A percentile compares a stretch with the other conserved stretches of the same genome.
Conservation (phyloP, 192 early-diverging fungal species). For the Phlyctochytrium bullatum region DNA sequence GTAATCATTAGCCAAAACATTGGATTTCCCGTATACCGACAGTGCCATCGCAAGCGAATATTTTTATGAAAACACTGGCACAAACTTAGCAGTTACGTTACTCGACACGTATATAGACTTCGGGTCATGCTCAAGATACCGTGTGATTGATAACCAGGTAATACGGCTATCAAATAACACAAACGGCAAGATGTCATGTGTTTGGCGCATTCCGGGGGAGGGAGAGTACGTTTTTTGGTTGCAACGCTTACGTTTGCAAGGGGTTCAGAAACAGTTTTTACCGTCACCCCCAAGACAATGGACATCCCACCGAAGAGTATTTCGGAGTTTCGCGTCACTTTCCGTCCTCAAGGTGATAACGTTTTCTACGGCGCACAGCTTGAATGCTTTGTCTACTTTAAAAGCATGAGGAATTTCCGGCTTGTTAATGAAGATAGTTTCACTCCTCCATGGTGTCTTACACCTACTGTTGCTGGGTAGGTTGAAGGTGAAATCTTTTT, state of each 20-base stretch:
- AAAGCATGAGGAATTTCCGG: constrained; percentile 58
- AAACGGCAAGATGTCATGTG: constrained; percentile 55
- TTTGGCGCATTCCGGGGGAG: constrained; percentile 50
- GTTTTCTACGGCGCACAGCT: constrained; percentile 52
- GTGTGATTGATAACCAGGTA: constrained; percentile 45
- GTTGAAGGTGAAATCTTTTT: constrained; percentile 6
- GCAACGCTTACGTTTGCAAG: neutral
- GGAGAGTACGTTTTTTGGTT: constrained; percentile 18
- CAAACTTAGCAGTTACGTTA: constrained; percentile 36
- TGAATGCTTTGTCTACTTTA: constrained; percentile 60
- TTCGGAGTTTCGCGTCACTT: constrained; percentile 47
- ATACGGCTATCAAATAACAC: constrained; percentile 53
- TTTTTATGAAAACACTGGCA: constrained; percentile 49
- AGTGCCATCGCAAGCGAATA: constrained; percentile 40
- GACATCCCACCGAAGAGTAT: constrained; percentile 47
- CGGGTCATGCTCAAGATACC: constrained; percentile 51
- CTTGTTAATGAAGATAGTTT: constrained; percentile 59
- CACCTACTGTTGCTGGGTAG: constrained; percentile 50
- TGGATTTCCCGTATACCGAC: constrained; percentile 45
- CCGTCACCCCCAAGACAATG: constrained; percentile 36
- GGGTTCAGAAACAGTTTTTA: constrained; percentile 44
- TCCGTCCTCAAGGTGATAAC: constrained; percentile 52
- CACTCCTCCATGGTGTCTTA: constrained; percentile 59
- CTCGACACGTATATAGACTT: constrained; percentile 54
- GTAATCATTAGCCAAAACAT: constrained; percentile 3